Base-by-base conservation (phyloP, 352 stramenopile species). In the Pythium plurisporium region DNA sequence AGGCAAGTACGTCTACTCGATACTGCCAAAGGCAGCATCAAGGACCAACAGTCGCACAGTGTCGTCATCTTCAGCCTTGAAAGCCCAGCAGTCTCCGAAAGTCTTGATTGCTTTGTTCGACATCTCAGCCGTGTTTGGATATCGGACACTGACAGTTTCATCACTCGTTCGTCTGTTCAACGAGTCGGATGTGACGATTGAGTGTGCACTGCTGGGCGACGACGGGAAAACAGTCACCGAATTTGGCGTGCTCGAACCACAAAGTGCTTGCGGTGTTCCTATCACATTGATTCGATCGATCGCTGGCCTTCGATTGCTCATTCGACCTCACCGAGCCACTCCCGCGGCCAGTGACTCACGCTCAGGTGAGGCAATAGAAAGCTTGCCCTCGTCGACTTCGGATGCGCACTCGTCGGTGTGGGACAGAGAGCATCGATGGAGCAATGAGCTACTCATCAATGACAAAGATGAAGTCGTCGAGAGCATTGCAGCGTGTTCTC, bases 81-180 rank as follows among this genome's bases (percentile, higher is more conserved):
- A 41, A 11, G 4, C 33, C 0, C 7, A 5, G 14, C 17, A 44
- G 12, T 26, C 33, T 1, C 36, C 56, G 10, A 67, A 74, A 10
- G 45, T 79, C 23, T 26, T 91, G n/a, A 57, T 86, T 31, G 78
- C 82, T 0, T 57, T 94, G 5, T 80, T 94, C 44, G 82, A 94
- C 37, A 84, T 92, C 43, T 89, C 82, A 0, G 64, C 76, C 2
- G 71, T 81, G 10, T 79, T 80, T 57, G 84, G 82, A 2, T 86
- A 84, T 34, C 70, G 84, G 20, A 92, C 81, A 0, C 76, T 94
- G 17, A 92, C 79, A 0, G 79, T 94, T 23, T 94, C 84, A 22
- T 92, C 84, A 0, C 62, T 91, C 2, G 75, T 91, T 47, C 73
- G 79, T 7, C 62, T 94, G 20, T 91, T 88, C 51, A 94, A 94